Conservation (phyloP, 495 filamentous ascomycete genomes). For the Xylaria cubensis region DNA sequence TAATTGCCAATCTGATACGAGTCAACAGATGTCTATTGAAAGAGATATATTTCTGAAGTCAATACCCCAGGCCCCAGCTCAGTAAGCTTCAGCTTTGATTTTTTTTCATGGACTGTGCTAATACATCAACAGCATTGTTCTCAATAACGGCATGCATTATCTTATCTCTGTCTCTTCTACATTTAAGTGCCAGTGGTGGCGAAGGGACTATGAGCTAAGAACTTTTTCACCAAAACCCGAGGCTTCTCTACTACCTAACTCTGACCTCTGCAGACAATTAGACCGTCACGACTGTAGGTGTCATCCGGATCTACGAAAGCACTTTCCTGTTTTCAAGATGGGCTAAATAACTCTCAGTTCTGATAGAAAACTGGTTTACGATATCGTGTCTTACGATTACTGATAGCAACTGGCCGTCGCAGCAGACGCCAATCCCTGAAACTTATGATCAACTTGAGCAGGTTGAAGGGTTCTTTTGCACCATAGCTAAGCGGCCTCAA, state of each 20-base stretch:
- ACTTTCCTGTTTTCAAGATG: background rate
- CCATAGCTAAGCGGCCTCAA: background rate
- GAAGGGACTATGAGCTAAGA: background rate
- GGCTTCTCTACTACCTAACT: background rate
- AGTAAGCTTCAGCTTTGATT: background rate
- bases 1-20: background rate
- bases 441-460: background rate
- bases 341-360: background rate
- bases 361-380: background rate
- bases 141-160: background rate
- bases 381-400: background rate
- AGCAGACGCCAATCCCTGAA: background rate
- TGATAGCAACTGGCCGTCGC: background rate
- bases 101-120: background rate
- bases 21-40: too few relatives aligned
- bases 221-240: background rate
- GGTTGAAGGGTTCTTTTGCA: background rate
- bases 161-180: background rate
- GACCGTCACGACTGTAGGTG: background rate
- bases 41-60: too few relatives aligned
- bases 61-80: background rate
- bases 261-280: background rate
- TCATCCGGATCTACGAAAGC: background rate
- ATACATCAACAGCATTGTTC: background rate
- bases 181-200: background rate